Conservation (phyloP, 306 rosid species). For the Vigna angularis region DNA sequence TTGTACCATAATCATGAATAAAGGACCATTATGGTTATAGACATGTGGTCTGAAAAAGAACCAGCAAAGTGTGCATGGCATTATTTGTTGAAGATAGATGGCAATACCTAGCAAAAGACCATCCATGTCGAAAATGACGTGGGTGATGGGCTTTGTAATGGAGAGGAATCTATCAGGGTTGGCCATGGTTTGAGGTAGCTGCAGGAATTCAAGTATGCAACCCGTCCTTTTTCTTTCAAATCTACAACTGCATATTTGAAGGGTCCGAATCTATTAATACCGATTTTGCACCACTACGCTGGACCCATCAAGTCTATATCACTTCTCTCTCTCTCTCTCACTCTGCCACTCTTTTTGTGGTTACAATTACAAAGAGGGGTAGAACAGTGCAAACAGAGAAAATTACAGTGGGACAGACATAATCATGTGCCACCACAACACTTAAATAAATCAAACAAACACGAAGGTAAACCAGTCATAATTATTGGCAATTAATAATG, state of each 20-base stretch:
- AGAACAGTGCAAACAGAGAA: no score
- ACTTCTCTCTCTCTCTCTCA: not conserved
- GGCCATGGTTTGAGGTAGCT: slow-evolving; percentile 55
- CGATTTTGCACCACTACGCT: no score
- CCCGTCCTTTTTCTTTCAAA: not conserved
- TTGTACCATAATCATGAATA: no score
- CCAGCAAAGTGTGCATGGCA: not conserved
- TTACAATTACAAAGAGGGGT: no score
- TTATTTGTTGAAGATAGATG: not conserved
- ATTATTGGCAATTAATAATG: no score
- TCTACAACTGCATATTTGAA: not conserved
- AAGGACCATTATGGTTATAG: no score
- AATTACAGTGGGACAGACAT: not conserved
- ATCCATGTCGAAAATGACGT: slow-evolving; percentile 92
- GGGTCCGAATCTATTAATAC: not conserved
- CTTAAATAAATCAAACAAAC: no score
- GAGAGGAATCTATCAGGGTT: slow-evolving; percentile 44
- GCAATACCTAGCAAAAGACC: slow-evolving; percentile 87
- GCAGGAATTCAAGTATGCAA: not conserved
- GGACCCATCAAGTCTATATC: not conserved
- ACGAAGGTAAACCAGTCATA: not conserved
- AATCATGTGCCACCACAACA: not conserved
- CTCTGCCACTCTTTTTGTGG: not conserved
- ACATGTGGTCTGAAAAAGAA: not conserved
- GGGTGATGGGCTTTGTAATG: slow-evolving; percentile 57